phyloP scores from a whole-genome alignment of 2,329 filamentous ascomycete genomes.

The Scleromitrula shiraiana region DNA sequence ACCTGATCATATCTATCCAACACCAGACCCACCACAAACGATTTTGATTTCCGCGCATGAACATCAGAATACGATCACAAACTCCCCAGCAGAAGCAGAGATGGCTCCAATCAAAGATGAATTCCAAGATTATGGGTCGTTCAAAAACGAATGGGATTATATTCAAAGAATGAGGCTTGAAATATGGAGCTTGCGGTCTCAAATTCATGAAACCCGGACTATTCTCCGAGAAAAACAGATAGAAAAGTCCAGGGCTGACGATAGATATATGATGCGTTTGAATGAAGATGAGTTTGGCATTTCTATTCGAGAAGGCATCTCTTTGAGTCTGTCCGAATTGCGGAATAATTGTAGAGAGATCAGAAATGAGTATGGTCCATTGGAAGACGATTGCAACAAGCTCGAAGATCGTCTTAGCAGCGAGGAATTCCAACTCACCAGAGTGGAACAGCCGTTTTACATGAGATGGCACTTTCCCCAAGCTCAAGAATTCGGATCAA shows the following conservation, averaged over 20 bases:
- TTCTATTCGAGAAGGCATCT: neutral
- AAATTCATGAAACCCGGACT: slow-evolving; percentile 9
- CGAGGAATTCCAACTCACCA: slow-evolving; percentile 12
- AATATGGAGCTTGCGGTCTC: slow-evolving; percentile 3
- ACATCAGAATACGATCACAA: too few relatives aligned
- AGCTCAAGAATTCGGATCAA: neutral
- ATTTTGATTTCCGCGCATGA: too few relatives aligned
- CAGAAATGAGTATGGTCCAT: slow-evolving; percentile 17
- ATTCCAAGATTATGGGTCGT: neutral
- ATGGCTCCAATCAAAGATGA: too few relatives aligned
- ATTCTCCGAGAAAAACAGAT: slow-evolving; percentile 5
- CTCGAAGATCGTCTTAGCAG: slow-evolving; percentile 15
- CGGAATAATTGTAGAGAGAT: slow-evolving; percentile 9
- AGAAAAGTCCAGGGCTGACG: slow-evolving; percentile 9
- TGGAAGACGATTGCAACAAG: slow-evolving; percentile 17
- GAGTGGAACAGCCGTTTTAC: slow-evolving; percentile 12
- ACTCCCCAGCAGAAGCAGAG: too few relatives aligned
- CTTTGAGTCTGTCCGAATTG: neutral
- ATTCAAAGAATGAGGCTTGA: slow-evolving; percentile 2
- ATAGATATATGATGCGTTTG: slow-evolving; percentile 7
- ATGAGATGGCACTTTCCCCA: neutral
- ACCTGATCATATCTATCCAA: too few relatives aligned
- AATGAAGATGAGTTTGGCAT: neutral
- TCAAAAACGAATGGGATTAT: neutral
- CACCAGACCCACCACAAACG: too few relatives aligned